These are phyloP conservation scores for Colletotrichum sp. DNA, from an alignment of 2,329 filamentous ascomycete species.

Conservation along the genomic window DNA sequence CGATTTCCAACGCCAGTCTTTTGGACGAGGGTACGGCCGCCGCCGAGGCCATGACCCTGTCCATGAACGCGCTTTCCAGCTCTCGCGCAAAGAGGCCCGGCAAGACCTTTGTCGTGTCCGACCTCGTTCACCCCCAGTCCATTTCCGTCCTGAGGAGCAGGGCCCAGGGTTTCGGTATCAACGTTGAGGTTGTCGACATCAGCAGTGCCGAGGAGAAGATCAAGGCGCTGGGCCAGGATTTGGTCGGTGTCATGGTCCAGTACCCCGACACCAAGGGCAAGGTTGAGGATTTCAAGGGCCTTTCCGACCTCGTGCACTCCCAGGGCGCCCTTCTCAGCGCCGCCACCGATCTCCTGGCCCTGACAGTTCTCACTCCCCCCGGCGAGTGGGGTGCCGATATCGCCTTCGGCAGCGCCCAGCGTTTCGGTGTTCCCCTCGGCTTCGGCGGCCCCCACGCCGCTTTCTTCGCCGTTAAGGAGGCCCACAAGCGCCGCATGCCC, in stretches of 20 bases:
- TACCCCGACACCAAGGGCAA: constrained; percentile 91
- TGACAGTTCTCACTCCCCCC: constrained; percentile 87
- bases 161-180: constrained; percentile 90
- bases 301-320: constrained; percentile 80
- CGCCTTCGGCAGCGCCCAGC: constrained; percentile 90
- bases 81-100: constrained; percentile 75
- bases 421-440: constrained; percentile 90
- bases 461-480: constrained; percentile 91
- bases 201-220: constrained; percentile 70
- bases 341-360: constrained; percentile 85
- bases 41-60: constrained; percentile 95
- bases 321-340: constrained; percentile 82
- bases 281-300: constrained; percentile 73
- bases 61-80: constrained; percentile 75
- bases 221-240: constrained; percentile 76
- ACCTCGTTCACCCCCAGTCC: constrained; percentile 84
- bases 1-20: constrained; percentile 89
- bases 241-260: constrained; percentile 91
- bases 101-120: constrained; percentile 85
- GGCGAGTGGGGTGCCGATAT: constrained; percentile 96
- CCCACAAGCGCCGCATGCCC: constrained; percentile 93
- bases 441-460: constrained; percentile 95
- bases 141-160: constrained; percentile 83
- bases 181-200: constrained; percentile 75
- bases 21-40: constrained; percentile 92